Conservation (phyloP, 768 basidiomycete genomes). For the Tubosaeta sp. region DNA sequence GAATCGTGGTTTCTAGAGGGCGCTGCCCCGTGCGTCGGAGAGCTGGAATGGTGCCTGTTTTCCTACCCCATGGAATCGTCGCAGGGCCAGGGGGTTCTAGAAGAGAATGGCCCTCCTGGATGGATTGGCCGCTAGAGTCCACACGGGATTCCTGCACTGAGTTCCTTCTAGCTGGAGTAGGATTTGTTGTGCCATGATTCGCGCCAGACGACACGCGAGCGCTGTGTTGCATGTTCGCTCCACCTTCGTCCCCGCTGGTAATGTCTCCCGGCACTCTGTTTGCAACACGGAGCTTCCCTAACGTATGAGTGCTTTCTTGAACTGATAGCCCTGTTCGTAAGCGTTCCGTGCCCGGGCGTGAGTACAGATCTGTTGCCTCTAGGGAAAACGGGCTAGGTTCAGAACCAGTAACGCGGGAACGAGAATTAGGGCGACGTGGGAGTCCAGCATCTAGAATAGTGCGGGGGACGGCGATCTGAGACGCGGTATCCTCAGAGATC, state of each 20-base stretch:
- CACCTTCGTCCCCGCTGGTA: slow-evolving; percentile 33
- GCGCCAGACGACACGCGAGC: neutral
- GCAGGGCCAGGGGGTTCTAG: slow-evolving; percentile 21
- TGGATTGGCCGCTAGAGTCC: neutral
- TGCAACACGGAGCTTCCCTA: slow-evolving; percentile 45
- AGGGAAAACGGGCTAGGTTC: slow-evolving; percentile 4
- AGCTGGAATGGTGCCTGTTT: slow-evolving; percentile 23
- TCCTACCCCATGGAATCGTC: slow-evolving; percentile 26
- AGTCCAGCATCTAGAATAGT: neutral
- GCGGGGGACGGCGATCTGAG: slow-evolving; percentile 4
- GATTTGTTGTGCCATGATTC: neutral
- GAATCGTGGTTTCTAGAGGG: slow-evolving; percentile 1
- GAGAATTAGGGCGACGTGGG: neutral
- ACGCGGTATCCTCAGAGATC: neutral
- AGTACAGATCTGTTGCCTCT: neutral
- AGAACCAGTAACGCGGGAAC: slow-evolving; percentile 7
- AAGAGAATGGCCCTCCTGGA: slow-evolving; percentile 1
- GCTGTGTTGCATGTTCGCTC: slow-evolving; percentile 4
- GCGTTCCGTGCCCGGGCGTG: slow-evolving; percentile 15
- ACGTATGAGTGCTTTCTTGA: slow-evolving; percentile 31
- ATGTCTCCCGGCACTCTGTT: slow-evolving; percentile 47
- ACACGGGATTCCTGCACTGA: neutral
- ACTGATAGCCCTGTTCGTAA: slow-evolving; percentile 18
- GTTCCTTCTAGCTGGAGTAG: neutral
- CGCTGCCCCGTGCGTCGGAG: slow-evolving; percentile 13